phyloP scores from a whole-genome alignment of 306 rosid genomes.

The Mimosa bimucronata region DNA sequence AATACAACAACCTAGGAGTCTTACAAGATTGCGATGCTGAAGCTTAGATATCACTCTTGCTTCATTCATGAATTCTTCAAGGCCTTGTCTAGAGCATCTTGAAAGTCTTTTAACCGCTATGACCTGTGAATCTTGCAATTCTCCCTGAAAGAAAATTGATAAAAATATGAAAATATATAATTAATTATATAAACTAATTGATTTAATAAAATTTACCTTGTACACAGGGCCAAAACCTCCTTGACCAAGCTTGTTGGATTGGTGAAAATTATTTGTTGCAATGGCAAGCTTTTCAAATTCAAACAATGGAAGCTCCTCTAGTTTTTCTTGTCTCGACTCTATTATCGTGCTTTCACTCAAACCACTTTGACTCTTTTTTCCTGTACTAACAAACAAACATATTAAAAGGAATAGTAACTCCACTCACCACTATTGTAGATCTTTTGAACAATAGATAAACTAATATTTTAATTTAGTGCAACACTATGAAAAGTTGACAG shows the following conservation, averaged over 20 bases:
- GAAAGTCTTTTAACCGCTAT: neutral
- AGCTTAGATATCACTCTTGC: neutral
- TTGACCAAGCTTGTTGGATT: neutral
- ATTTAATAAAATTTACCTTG: neutral
- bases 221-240: slow-evolving; percentile 32
- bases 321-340: neutral
- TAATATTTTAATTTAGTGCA: neutral
- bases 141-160: neutral
- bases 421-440: too few species aligned
- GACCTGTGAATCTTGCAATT: neutral
- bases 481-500: neutral
- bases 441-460: neutral
- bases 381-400: too few species aligned
- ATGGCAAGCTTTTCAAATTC: neutral
- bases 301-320: neutral
- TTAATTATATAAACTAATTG: neutral
- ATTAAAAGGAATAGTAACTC: too few species aligned
- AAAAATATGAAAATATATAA: neutral
- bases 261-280: slow-evolving; percentile 23
- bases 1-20: neutral
- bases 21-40: neutral
- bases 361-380: neutral
- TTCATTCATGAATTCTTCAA: neutral
- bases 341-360: neutral
- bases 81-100: neutral